phyloP scores from a whole-genome alignment of 371 early-diverging fungal species.

The Cladochytrium tenue region DNA sequence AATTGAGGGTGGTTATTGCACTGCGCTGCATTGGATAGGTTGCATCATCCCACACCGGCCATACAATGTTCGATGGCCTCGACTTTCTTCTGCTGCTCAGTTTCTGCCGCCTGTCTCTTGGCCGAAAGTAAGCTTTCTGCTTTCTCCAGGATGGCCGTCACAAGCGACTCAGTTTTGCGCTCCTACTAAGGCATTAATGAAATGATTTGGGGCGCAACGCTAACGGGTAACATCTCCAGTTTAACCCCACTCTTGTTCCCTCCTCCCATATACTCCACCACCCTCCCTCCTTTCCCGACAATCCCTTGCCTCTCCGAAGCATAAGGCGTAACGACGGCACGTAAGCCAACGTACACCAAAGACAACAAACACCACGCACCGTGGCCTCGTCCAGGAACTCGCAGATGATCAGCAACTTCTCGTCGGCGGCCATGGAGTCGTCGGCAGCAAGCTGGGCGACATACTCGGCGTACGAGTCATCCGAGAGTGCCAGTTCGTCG shows the following conservation, averaged over 20 bases:
- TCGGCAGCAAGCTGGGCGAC: conserved; percentile 16
- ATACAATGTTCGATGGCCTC: neutral
- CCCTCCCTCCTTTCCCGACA: neutral
- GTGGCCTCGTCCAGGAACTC: conserved; percentile 35
- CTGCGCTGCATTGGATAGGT: too few relatives aligned
- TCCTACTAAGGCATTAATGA: neutral
- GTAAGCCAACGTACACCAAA: neutral
- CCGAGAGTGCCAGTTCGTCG: conserved; percentile 4
- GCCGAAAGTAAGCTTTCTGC: too few relatives aligned
- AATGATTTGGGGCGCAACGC: neutral
- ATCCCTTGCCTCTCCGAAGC: neutral
- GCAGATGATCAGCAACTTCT: conserved; percentile 28
- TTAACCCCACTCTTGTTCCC: neutral
- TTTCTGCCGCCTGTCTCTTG: too few relatives aligned
- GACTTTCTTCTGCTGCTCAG: too few relatives aligned
- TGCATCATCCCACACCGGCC: neutral
- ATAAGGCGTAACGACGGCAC: too few relatives aligned
- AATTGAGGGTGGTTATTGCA: too few relatives aligned
- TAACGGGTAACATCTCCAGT: neutral
- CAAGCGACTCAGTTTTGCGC: too few relatives aligned
- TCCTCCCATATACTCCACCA: neutral
- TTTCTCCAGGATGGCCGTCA: too few relatives aligned
- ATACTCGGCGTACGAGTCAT: conserved; percentile 25
- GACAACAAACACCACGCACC: conserved; percentile 3
- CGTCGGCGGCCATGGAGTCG: conserved; percentile 30